Evolutionary conservation across 2,329 filamentous ascomycete genomes (phyloP).

Genomic region (Helminthosporium solani): DNA sequence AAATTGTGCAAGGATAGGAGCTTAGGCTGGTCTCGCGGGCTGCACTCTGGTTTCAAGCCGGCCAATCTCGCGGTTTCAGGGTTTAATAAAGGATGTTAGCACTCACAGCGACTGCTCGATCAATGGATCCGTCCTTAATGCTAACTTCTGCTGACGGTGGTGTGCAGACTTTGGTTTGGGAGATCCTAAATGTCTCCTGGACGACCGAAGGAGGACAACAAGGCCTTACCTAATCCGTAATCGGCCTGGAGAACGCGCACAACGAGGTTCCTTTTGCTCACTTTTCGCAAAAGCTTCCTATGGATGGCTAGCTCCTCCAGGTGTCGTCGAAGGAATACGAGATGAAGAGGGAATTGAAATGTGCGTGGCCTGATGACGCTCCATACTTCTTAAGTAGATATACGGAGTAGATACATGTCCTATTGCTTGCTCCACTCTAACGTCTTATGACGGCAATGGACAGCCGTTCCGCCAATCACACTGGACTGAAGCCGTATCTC

Average conservation of each 20-base stretch:
- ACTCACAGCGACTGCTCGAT: constrained; percentile 8
- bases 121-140: background rate
- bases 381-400: background rate
- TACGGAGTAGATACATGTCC: background rate
- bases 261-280: constrained; percentile 1
- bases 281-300: background rate
- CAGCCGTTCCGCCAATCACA: too few species aligned
- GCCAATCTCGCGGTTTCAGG: constrained; percentile 16
- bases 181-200: constrained; percentile 6
- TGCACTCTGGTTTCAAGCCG: constrained; percentile 21
- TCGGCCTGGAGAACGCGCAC: background rate
- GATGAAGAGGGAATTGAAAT: too few species aligned
- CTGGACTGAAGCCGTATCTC: background rate
- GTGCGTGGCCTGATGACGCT: background rate
- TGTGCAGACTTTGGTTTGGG: too few species aligned
- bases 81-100: constrained; percentile 12
- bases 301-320: too few species aligned
- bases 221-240: constrained; percentile 3
- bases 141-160: constrained; percentile 1
- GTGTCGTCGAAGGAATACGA: background rate
- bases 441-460: constrained; percentile 1
- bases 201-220: constrained; percentile 5
- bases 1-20: constrained; percentile 21
- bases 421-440: too few species aligned
- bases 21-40: constrained; percentile 21